Evolutionary conservation across 305 asterid species (phyloP).

Genomic region (Solanum hybrid): DNA sequence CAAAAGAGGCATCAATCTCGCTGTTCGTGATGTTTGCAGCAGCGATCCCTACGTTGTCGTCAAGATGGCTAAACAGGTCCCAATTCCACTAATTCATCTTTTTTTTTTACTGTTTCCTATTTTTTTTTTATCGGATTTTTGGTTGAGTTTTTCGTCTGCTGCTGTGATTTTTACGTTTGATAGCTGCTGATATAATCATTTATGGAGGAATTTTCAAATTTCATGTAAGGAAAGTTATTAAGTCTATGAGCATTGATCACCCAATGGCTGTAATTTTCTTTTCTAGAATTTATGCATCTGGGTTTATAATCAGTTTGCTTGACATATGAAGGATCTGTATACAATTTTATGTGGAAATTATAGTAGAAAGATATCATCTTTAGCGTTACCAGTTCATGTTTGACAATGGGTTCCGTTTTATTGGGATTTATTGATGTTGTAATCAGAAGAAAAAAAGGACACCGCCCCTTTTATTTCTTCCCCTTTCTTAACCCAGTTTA

Average conservation of each 20-base stretch:
- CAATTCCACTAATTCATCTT: not conserved
- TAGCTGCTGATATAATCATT: not conserved
- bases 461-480: not conserved
- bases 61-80: conserved; percentile 71
- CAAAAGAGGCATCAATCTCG: conserved; percentile 74
- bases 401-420: not conserved
- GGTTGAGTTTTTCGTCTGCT: not conserved
- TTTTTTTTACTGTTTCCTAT: not conserved
- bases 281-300: not conserved
- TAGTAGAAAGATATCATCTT: not conserved
- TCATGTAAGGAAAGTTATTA: not conserved
- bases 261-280: not conserved
- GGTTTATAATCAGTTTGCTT: not conserved
- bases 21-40: conserved; percentile 80
- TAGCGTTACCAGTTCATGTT: not conserved
- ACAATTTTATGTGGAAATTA: not conserved
- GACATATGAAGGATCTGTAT: not conserved
- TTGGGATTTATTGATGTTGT: not conserved
- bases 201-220: not conserved
- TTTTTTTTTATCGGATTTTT: not conserved
- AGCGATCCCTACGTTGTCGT: conserved; percentile 87
- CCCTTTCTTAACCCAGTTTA: not conserved
- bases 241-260: not conserved
- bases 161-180: not conserved
- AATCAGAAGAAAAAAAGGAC: not conserved